Evolutionary conservation across 805 yeast genomes (phyloP).

Genomic region (Candida alai): DNA sequence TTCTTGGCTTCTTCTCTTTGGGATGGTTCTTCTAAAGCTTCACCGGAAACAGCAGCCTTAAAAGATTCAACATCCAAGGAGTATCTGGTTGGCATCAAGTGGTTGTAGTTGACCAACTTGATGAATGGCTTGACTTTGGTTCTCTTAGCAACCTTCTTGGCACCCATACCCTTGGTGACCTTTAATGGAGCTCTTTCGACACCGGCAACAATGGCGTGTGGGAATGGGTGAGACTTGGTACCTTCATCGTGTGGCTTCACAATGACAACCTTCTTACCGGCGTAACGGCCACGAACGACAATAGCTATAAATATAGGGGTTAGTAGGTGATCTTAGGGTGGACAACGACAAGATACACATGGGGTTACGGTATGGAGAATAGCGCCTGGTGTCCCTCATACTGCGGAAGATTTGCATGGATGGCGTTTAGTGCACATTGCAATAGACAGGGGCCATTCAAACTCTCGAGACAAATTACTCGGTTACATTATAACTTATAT

Average conservation of each 20-base stretch:
- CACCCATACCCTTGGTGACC: constrained; percentile 92
- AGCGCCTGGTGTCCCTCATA: too few species aligned
- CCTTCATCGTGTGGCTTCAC: constrained; percentile 99
- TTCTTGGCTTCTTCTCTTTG: constrained; percentile 99
- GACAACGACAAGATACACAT: not conserved
- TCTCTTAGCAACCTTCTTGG: constrained; percentile 95
- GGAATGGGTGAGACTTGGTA: constrained; percentile 97
- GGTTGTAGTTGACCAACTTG: constrained; percentile 99
- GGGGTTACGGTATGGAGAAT: too few species aligned
- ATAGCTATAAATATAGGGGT: constrained; percentile 59
- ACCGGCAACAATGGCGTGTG: constrained; percentile 99
- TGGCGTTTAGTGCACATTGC: too few species aligned
- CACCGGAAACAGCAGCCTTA: constrained; percentile 87
- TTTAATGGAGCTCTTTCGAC: constrained; percentile 97
- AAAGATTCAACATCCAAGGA: constrained; percentile 93
- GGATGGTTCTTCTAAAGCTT: constrained; percentile 94
- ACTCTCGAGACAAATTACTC: too few species aligned
- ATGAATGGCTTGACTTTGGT: constrained; percentile 98
- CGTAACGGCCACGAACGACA: constrained; percentile 99
- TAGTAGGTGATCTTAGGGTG: constrained; percentile 20
- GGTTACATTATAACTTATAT: too few species aligned
- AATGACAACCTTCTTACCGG: constrained; percentile 99
- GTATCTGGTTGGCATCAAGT: constrained; percentile 99
- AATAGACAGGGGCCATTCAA: too few species aligned
- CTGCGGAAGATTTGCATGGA: too few species aligned